Conservation (phyloP, 257 asterid species). For the Nicotiana knightiana region DNA sequence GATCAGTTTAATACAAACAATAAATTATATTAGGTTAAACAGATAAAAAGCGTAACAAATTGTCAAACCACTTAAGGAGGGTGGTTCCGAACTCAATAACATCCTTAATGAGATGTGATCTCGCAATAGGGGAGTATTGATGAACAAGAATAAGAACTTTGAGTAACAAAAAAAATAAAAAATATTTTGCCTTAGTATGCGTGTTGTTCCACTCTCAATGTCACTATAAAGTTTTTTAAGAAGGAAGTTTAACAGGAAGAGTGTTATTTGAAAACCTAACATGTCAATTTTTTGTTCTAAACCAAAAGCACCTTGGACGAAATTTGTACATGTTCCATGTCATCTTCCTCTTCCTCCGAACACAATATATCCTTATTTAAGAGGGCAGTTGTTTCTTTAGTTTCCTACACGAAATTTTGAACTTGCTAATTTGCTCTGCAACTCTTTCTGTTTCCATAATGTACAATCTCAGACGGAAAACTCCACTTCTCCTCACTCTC, state of each 20-base stretch:
- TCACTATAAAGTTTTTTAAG: neutral
- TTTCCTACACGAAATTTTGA: neutral
- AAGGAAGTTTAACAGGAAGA: neutral
- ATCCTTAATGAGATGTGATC: no score
- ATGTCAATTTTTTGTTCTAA: neutral
- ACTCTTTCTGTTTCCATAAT: slow-evolving; percentile 10
- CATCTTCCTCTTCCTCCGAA: neutral
- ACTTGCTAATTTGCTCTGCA: neutral
- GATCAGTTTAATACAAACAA: no score
- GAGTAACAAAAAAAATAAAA: no score
- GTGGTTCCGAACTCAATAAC: no score
- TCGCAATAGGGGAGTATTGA: no score
- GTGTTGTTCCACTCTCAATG: no score
- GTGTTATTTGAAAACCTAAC: neutral
- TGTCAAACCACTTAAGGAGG: no score
- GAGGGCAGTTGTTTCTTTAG: neutral
- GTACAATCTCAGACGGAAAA: slow-evolving; percentile 18
- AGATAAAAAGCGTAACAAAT: no score
- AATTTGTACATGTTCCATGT: neutral
- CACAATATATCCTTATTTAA: neutral
- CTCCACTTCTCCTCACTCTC: slow-evolving; percentile 24
- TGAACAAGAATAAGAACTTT: no score
- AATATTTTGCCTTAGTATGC: no score
- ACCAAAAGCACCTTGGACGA: neutral
- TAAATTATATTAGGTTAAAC: no score